Percentiles rank a stretch among this genome's conserved stretches.
Conservation (phyloP, 1,284 basidiomycete genomes). For the Rhodotorula sp. region DNA sequence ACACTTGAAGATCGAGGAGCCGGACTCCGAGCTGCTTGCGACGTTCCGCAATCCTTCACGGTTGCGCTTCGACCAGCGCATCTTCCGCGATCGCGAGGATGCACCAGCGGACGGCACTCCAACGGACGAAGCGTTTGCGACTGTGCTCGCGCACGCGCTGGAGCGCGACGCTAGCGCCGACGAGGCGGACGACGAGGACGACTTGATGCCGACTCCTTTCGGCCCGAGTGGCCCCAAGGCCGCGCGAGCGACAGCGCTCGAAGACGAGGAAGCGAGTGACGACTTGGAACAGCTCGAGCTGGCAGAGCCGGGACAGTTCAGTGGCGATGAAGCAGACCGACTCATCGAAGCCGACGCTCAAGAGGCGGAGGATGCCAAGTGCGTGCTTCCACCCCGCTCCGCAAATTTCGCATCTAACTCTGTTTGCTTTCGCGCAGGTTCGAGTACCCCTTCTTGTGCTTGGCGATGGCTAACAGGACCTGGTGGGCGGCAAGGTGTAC, state of each 20-base stretch:
- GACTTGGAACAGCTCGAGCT: no score
- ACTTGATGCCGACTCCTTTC: neutral
- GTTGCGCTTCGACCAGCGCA: slow-evolving; percentile 20
- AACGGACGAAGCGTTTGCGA: slow-evolving; percentile 6
- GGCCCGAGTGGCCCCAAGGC: neutral
- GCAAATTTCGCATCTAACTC: no score
- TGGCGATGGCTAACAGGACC: neutral
- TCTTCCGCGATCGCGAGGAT: slow-evolving; percentile 14
- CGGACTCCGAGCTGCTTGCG: slow-evolving; percentile 19
- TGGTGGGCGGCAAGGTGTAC: slow-evolving; percentile 25
- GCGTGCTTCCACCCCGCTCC: neutral
- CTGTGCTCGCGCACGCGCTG: slow-evolving; percentile 8
- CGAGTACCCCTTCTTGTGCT: slow-evolving; percentile 16
- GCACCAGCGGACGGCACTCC: neutral
- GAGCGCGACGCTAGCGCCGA: slow-evolving; percentile 1
- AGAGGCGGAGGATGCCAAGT: neutral
- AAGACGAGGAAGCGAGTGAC: neutral
- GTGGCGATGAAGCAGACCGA: slow-evolving; percentile 16
- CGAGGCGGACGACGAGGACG: slow-evolving; percentile 5
- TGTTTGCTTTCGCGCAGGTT: neutral
- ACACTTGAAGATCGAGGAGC: slow-evolving; percentile 1
- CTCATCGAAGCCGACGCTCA: slow-evolving; percentile 8
- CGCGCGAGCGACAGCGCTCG: neutral
- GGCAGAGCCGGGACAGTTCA: neutral
- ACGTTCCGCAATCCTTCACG: slow-evolving; percentile 17